Percentiles rank a stretch among this genome's conserved stretches.
Evolutionary conservation across 257 asterid species (phyloP).

Genomic region (Petunia axillaris): DNA sequence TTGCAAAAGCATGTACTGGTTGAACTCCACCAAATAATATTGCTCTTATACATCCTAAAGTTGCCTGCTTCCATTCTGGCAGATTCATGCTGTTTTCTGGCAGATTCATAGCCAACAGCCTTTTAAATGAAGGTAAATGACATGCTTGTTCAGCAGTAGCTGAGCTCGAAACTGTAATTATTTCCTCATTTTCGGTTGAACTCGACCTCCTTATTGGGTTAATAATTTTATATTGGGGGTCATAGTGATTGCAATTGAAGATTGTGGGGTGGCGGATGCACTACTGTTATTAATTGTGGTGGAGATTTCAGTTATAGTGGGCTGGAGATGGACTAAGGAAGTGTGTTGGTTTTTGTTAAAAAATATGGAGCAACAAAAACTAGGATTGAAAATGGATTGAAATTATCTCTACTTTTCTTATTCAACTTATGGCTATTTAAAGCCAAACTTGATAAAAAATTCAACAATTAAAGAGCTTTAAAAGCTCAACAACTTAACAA

Average conservation of each 20-base stretch:
- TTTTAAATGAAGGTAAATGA: slow-evolving; percentile 65
- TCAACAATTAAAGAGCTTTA: too few species aligned
- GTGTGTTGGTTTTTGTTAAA: neutral
- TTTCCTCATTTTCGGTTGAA: slow-evolving; percentile 32
- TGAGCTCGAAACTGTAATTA: slow-evolving; percentile 34
- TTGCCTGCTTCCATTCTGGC: slow-evolving; percentile 91
- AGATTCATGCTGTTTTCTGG: neutral
- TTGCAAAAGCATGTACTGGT: slow-evolving; percentile 67
- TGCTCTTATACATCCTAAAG: slow-evolving; percentile 60
- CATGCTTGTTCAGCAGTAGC: slow-evolving; percentile 43
- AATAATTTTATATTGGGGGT: slow-evolving; percentile 49
- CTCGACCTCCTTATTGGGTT: slow-evolving; percentile 63
- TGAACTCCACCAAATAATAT: slow-evolving; percentile 79
- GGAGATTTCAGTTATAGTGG: slow-evolving; percentile 36
- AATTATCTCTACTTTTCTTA: too few species aligned
- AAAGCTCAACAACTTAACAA: too few species aligned
- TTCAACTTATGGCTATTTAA: too few species aligned
- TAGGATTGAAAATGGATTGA: too few species aligned
- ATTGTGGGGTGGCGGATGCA: too few species aligned
- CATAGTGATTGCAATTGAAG: slow-evolving; percentile 11
- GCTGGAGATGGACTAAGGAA: slow-evolving; percentile 70
- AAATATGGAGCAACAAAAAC: too few species aligned
- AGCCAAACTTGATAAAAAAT: too few species aligned
- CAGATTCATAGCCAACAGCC: slow-evolving; percentile 73
- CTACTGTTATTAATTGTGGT: too few species aligned